Base-by-base conservation (phyloP, 129 eudicot species). In the Mikania micrantha region DNA sequence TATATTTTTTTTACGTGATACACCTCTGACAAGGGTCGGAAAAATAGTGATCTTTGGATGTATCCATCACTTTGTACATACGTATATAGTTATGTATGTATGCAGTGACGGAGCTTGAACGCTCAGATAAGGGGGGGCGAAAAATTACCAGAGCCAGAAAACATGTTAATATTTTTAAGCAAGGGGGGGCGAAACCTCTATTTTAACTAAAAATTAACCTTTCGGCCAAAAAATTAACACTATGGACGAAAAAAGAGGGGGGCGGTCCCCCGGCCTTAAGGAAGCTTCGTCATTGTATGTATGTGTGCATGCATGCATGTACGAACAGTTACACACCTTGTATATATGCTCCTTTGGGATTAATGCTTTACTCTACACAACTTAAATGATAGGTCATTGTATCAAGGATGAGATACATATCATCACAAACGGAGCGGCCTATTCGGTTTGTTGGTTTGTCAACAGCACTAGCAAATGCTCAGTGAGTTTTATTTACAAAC, bases 381-480 rank as follows among this genome's bases (percentile, higher is more conserved):
- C 25, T 71, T 29, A 56, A 16, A 72, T 75, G 53, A 9, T 73
- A 93, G 98, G 98, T 93, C 60, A 93, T 93, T 71, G 96, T 93
- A 44, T 93, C 98, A 22, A 83, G 98, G 83, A 93, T 93, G 98
- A 82, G 98, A 80, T 93, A 93, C 81, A 93, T 93, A 77, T 88
- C 98, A 76, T 93, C 98, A 70, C 98, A 93, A 73, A 93, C 98
- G 40, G 98, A 93, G 61, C 98, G 85, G 24, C 72, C 87, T 10
- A 86, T 93, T 75, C 95, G 98, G 40, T 93, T 93, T 79, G 95
- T 93, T 35, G 98, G 98, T 41, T 85, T 93, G 70, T 93, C 98
- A 72, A 93, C 98, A 69, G 98, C 98, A 62, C 81, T 93, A 78
- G 98, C 98, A 67, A 93, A 93, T 79, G 98, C 98, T 24, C 89